Conservation (phyloP, 352 stramenopile species). For the Phytophthora fragariae region DNA sequence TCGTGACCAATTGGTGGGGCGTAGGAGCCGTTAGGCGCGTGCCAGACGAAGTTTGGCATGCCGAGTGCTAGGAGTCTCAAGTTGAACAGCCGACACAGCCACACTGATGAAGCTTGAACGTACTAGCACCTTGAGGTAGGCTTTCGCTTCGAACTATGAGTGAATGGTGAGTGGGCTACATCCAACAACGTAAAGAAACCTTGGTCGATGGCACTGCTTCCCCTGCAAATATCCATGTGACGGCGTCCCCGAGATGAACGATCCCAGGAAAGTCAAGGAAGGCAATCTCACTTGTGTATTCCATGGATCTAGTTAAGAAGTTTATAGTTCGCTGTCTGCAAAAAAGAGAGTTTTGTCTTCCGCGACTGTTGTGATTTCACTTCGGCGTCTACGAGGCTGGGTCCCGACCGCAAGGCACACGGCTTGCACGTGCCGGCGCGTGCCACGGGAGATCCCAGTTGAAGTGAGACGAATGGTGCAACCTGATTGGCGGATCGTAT, state of each 20-base stretch:
- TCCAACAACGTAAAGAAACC: too few relatives aligned
- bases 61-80: background rate
- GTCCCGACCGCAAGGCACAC: too few relatives aligned
- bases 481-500: too few relatives aligned
- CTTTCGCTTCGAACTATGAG: background rate
- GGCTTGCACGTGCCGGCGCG: too few relatives aligned
- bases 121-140: background rate
- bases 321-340: background rate
- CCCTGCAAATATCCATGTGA: background rate
- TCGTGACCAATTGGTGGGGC: constrained; percentile 27
- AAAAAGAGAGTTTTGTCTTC: background rate
- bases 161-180: too few relatives aligned
- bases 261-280: background rate
- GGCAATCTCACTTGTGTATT: background rate
- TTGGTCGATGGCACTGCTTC: too few relatives aligned
- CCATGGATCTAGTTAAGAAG: background rate
- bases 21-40: constrained; percentile 24
- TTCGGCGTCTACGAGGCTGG: too few relatives aligned
- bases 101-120: background rate
- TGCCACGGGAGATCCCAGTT: too few relatives aligned
- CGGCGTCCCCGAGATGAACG: background rate
- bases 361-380: background rate
- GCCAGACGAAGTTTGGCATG: constrained; percentile 13
- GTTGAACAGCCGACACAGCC: background rate
- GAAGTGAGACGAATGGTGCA: too few relatives aligned